phyloP scores from a whole-genome alignment of 768 basidiomycete species.

The Pisolithus orientalis region DNA sequence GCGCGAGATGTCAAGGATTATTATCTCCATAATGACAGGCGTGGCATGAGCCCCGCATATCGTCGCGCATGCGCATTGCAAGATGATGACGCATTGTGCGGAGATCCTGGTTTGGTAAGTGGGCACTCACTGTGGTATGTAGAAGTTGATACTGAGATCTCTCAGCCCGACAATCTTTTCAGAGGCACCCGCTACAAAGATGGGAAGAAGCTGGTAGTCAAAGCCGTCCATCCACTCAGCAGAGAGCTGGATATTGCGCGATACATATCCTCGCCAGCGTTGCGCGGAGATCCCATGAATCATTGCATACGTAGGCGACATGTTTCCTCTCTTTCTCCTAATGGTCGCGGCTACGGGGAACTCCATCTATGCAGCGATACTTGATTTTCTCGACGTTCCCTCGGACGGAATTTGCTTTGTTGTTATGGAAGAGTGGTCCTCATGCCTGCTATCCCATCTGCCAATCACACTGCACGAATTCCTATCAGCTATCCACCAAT shows the following conservation, averaged over 20 bases:
- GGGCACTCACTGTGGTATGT: neutral
- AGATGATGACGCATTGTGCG: conserved; percentile 59
- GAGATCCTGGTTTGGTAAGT: conserved; percentile 66
- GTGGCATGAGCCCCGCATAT: conserved; percentile 25
- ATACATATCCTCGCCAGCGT: conserved; percentile 44
- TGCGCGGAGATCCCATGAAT: conserved; percentile 59
- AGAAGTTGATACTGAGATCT: conserved; percentile 6
- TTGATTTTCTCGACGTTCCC: conserved; percentile 53
- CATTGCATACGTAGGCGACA: conserved; percentile 62
- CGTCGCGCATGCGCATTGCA: conserved; percentile 24
- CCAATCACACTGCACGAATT: conserved; percentile 50
- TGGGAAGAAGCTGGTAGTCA: conserved; percentile 52
- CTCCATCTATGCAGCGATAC: conserved; percentile 41
- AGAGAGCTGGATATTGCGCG: conserved; percentile 58
- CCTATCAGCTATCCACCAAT: conserved; percentile 54
- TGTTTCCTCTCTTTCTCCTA: conserved; percentile 10
- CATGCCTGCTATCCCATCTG: conserved; percentile 46
- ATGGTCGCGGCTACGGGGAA: conserved; percentile 1
- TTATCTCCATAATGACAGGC: conserved; percentile 34
- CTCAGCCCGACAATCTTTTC: conserved; percentile 67
- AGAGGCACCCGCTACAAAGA: conserved; percentile 52
- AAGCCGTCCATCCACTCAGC: conserved; percentile 60
- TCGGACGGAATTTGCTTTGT: conserved; percentile 56
- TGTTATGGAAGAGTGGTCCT: conserved; percentile 78
- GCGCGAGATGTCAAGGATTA: conserved; percentile 57